phyloP scores from a whole-genome alignment of 257 asterid species.

The Ocimum tenuiflorum region DNA sequence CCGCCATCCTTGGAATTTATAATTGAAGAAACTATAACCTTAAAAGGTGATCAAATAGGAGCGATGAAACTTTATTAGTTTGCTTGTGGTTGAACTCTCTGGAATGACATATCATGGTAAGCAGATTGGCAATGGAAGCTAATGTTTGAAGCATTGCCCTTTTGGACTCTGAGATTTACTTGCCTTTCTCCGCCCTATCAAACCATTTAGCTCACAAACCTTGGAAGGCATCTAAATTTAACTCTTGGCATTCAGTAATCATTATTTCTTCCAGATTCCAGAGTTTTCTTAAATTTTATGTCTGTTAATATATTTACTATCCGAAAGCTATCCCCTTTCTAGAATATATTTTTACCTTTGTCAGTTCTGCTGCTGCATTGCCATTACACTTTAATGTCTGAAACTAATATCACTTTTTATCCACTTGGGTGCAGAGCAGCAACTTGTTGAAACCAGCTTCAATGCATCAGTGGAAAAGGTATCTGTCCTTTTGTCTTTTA shows the following conservation, averaged over 20 bases:
- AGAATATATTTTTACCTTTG: not conserved
- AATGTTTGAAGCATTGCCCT: conserved; percentile 1
- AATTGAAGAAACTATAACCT: not conserved
- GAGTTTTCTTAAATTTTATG: not conserved
- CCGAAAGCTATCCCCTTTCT: not conserved
- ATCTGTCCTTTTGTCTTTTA: conserved; percentile 59
- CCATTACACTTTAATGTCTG: conserved; percentile 8
- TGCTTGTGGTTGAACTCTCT: not conserved
- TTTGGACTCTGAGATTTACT: not conserved
- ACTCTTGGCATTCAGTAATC: not conserved
- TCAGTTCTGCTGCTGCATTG: conserved; percentile 7
- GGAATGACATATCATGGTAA: not conserved
- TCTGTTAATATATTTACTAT: not conserved
- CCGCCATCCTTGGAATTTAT: conserved; percentile 1
- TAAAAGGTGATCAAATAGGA: not conserved
- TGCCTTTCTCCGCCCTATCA: not conserved
- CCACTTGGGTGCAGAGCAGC: conserved; percentile 63
- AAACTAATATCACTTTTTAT: conserved; percentile 23
- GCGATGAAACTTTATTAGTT: not conserved
- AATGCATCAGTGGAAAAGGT: conserved; percentile 52
- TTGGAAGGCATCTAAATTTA: not conserved
- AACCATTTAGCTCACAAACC: not conserved
- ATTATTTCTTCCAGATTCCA: not conserved
- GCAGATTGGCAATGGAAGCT: not conserved
- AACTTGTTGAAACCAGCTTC: conserved; percentile 79